A percentile compares a stretch with the other conserved stretches of the same genome.
phyloP scores from a whole-genome alignment of 2,329 filamentous ascomycete species.

The Botrytis sinoallii region DNA sequence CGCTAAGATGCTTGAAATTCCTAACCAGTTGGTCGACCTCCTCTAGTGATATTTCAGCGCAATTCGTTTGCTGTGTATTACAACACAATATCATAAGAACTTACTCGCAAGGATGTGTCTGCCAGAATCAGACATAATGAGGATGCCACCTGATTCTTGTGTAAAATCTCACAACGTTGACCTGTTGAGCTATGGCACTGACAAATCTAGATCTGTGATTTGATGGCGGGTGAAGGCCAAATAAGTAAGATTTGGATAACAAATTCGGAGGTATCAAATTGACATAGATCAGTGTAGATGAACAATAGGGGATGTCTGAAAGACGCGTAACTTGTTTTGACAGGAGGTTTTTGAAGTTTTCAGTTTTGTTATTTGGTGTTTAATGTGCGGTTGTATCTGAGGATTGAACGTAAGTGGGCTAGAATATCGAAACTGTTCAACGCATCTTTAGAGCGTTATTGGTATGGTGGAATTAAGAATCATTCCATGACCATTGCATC shows the following conservation, averaged over 20 bases:
- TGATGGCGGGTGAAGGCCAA: not conserved
- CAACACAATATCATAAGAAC: rapidly evolving
- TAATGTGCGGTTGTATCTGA: not conserved
- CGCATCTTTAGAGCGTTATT: rapidly evolving
- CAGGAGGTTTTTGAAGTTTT: not conserved
- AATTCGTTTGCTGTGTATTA: not conserved
- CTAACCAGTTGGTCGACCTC: not conserved
- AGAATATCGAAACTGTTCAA: not conserved
- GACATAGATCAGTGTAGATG: too few species aligned
- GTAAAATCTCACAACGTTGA: not conserved
- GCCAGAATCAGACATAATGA: not conserved
- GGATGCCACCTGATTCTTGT: not conserved
- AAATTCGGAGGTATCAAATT: too few species aligned
- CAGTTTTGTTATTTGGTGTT: not conserved
- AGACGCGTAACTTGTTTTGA: rapidly evolving
- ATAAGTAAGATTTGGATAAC: too few species aligned
- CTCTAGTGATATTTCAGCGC: not conserved
- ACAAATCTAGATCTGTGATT: not conserved
- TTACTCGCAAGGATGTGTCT: not conserved
- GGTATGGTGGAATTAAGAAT: not conserved
- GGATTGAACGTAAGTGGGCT: too few species aligned
- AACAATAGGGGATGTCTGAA: too few species aligned
- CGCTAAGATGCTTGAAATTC: not conserved
- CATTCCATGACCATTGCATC: not conserved
- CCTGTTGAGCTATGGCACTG: not conserved